Evolutionary conservation across 495 filamentous ascomycete genomes (phyloP), one percentile per base, ranked within the genome.

Genomic region (Monascus purpureus): DNA sequence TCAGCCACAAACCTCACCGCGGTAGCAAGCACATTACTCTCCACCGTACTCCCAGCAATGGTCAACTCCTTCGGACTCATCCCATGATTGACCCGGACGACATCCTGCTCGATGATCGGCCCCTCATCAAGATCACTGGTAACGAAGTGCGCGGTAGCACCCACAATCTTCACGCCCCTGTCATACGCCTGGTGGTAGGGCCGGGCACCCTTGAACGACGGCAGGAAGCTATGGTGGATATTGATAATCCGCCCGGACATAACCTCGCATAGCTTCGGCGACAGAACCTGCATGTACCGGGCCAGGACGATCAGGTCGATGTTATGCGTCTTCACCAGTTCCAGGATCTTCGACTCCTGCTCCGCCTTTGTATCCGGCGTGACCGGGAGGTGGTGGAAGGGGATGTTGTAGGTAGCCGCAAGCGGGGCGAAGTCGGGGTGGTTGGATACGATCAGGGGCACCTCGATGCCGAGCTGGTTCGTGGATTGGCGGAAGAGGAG

Each of bases 251-350:
- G 67, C 7, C 77, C 77, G 29, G 66, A 71, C 77, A 82, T 81
- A 30, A 68, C 76, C 40, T 67, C 56, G 52, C 77, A 84, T 17
- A 84, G 56, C n/a, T 49, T 65, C 9, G 76, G 75, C 29, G 68
- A 76, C 4, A 84, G 62, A n/a, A 84, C 75, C 56, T 84, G 79
- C 79, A 84, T 84, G 57, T 84, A 84, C 30, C 79, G 73, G n/a
- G 79, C 79, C 33, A 84, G 48, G 5, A 84, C 79, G 22, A 84
- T 70, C 17, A 84, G 59, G 42, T 84, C 79, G 46, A 84, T 65
- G 29, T 69, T 56, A 45, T 80, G 52, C 51, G 73, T 49, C 36
- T 55, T 47, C 38, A 78, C 67, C 14, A 84, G 63, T 18, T 79
- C 71, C 8, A 84, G 57, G 37, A 84, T 67, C 40, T 65, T 59